Conservation (phyloP, 805 yeast species). For the Debaryomyces hansenii region DNA sequence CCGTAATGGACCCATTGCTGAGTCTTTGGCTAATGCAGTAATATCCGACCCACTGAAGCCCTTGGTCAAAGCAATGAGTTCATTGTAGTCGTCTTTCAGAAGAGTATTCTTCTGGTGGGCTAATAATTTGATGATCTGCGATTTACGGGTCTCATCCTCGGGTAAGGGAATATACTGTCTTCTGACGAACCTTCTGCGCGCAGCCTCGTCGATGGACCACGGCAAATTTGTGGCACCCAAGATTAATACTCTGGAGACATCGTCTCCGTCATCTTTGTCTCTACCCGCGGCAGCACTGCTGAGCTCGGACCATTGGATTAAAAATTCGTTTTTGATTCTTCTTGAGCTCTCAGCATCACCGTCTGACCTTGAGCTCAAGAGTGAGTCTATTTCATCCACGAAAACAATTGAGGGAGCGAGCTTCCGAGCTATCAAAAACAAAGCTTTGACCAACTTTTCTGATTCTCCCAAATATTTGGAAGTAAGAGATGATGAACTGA, state of each 20-base stretch:
- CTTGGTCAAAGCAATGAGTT: constrained; percentile 64
- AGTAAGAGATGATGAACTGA: constrained; percentile 85
- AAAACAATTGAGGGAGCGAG: constrained; percentile 92
- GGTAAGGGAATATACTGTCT: constrained; percentile 94
- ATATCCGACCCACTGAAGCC: constrained; percentile 91
- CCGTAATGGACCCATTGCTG: constrained; percentile 96
- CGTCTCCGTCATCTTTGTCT: constrained; percentile 48
- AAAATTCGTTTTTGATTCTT: constrained; percentile 87
- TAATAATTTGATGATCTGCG: constrained; percentile 68
- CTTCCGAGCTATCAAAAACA: constrained; percentile 79
- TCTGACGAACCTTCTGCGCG: constrained; percentile 87
- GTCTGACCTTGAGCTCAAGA: constrained; percentile 71
- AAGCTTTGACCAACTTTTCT: constrained; percentile 87
- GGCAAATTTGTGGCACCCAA: constrained; percentile 95
- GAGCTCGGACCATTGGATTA: constrained; percentile 92
- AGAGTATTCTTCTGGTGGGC: constrained; percentile 72
- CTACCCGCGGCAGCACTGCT: constrained; percentile 81
- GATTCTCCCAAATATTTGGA: constrained; percentile 90
- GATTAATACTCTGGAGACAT: constrained; percentile 68
- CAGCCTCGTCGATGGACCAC: constrained; percentile 97
- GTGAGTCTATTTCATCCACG: constrained; percentile 93
- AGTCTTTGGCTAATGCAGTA: constrained; percentile 91
- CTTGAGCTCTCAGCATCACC: constrained; percentile 88
- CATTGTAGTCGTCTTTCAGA: constrained; percentile 58
- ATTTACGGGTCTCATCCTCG: constrained; percentile 74